phyloP scores from a whole-genome alignment of 441 rosid genomes.

The Erodium texanum region DNA sequence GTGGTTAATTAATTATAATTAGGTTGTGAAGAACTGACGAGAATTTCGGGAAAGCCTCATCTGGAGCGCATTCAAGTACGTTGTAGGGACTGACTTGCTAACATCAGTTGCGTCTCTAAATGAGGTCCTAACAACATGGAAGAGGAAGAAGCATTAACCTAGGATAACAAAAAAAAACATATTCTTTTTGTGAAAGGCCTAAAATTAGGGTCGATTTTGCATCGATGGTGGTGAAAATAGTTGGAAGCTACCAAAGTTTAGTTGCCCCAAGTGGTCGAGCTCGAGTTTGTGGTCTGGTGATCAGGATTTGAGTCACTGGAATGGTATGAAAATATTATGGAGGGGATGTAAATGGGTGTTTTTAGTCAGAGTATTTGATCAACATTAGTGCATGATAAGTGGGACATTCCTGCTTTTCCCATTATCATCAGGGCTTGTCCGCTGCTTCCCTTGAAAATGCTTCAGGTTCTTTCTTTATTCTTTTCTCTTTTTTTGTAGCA shows the following conservation, averaged over 20 bases:
- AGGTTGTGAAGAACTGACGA: no score
- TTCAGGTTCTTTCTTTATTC: slow-evolving; percentile 11
- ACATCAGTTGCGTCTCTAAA: slow-evolving; percentile 34
- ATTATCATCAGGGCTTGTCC: slow-evolving; percentile 17
- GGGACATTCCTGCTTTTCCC: slow-evolving; percentile 27
- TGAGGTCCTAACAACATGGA: slow-evolving; percentile 15
- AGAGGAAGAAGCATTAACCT: slow-evolving; percentile 30
- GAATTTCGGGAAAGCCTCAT: no score
- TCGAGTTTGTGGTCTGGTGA: no score
- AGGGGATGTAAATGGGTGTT: slow-evolving; percentile 31
- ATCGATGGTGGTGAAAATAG: slow-evolving; percentile 32
- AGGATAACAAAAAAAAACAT: slow-evolving; percentile 27
- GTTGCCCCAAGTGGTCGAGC: no score
- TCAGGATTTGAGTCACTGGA: no score
- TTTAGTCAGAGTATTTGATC: background rate
- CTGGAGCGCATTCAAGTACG: no score
- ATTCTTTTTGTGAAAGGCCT: slow-evolving; percentile 55
- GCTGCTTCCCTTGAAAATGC: slow-evolving; percentile 30
- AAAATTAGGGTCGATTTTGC: slow-evolving; percentile 30
- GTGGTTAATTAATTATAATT: slow-evolving; percentile 19
- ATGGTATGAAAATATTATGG: no score
- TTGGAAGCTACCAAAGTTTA: no score
- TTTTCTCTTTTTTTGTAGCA: slow-evolving; percentile 43
- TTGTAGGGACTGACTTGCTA: slow-evolving; percentile 52
- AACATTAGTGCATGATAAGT: slow-evolving; percentile 17